Evolutionary conservation across 768 basidiomycete genomes (phyloP), one percentile per base, ranked within the genome.

Genomic region (Leccinum subtestaceum): DNA sequence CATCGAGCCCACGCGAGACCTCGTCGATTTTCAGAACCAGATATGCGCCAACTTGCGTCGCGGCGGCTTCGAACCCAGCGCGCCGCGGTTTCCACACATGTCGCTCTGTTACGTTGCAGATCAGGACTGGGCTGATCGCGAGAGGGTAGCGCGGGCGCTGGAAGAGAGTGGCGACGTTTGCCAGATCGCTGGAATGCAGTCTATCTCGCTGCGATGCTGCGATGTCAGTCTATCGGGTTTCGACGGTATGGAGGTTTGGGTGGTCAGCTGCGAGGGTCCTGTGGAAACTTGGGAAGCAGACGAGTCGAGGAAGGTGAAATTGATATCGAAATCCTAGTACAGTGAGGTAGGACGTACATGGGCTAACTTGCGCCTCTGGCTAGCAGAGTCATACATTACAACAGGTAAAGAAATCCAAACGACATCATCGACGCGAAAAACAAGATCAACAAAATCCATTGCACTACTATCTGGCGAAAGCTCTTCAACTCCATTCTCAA

Each of bases 31-130:
- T 32, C 87, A 87, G 62, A 69, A 63, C 31, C 64, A 76, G 31
- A 74, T 91, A 29, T 77, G 81, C 56, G 64, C 66, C 5, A 63
- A 66, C 23, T 63, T 80, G n/a, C 64, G 60, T 46, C 53, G 43
- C 21, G 68, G 79, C 23, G 68, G 69, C 5, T 58, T 80, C 8
- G 73, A 79, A 23, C 77, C 81, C 2, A 65, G 66, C 3, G 84
- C 87, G 1, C 87, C 88, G 0, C 71, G 76, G 36, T 88, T 83
- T 61, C 87, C 89, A 7, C 91, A 93, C 69, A 61, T 91, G 61
- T 92, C 91, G 36, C 64, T 93, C 59, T 86, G 82, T 65, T 93
- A 93, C 67, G 84, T 91, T 59, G 77, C 76, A 27, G 84, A 91
- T 58, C 77, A 78, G n/a, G 89, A 91, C 61, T 79, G 79, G 4